A percentile compares a stretch with the other conserved stretches of the same genome.
These are phyloP conservation scores for Kwoniella dendrophila DNA, from an alignment of 768 basidiomycete genomes.

Conservation along the genomic window DNA sequence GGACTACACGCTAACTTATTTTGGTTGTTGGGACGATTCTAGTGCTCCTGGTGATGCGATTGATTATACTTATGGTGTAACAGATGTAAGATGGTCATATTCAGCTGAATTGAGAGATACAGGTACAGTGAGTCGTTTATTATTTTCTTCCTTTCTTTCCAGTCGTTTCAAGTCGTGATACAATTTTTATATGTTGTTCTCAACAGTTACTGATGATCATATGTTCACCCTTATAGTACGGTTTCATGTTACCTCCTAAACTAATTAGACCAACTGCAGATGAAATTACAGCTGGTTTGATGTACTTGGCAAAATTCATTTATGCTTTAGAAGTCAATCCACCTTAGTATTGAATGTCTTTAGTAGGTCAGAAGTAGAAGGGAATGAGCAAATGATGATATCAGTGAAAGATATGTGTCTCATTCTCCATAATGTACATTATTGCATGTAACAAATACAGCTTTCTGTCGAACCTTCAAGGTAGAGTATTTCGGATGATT, in stretches of 20 bases:
- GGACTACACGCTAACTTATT: background rate
- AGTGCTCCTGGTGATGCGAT: conserved; percentile 67
- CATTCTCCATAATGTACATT: too few relatives aligned
- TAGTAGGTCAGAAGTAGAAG: too few relatives aligned
- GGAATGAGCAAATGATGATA: too few relatives aligned
- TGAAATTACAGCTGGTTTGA: conserved; percentile 69
- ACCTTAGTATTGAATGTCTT: too few relatives aligned
- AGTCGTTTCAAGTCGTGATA: background rate
- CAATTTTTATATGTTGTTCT: background rate
- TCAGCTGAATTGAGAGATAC: conserved; percentile 70
- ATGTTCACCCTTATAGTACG: conserved; percentile 65
- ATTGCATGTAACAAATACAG: too few relatives aligned
- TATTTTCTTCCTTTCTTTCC: background rate
- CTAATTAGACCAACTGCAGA: conserved; percentile 79
- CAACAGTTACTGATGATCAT: conserved; percentile 2
- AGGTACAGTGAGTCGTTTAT: conserved; percentile 63
- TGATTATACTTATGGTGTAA: conserved; percentile 67
- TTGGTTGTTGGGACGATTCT: background rate
- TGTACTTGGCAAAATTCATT: conserved; percentile 72
- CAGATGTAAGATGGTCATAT: conserved; percentile 67
- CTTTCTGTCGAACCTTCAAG: too few relatives aligned
- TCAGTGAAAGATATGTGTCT: too few relatives aligned
- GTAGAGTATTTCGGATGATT: too few relatives aligned
- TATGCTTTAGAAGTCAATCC: conserved; percentile 53
- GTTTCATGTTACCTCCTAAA: conserved; percentile 70